Evolutionary conservation across 306 rosid species (phyloP).

Genomic region (Fragaria vesca): DNA sequence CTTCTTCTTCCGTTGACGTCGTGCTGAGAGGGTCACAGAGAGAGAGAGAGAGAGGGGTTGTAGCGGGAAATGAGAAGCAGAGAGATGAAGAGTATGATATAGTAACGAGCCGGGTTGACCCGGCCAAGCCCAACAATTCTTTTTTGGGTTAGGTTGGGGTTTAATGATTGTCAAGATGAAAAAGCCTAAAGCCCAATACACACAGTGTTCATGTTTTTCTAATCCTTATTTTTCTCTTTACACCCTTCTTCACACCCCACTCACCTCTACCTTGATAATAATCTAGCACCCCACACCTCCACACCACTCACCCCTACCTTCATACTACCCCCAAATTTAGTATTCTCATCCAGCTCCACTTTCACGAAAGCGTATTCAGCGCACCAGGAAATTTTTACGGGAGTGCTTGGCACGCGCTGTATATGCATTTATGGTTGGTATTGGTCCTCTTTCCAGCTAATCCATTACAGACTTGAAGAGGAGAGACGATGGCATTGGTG

Average conservation of each 20-base stretch:
- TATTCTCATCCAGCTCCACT: not conserved
- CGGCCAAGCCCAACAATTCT: not conserved
- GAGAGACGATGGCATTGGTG: too few species aligned
- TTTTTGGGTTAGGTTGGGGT: not conserved
- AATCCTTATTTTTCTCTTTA: not conserved
- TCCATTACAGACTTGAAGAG: too few species aligned
- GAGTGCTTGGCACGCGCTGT: too few species aligned
- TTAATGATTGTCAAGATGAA: not conserved
- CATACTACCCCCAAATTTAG: not conserved
- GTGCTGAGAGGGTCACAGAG: not conserved
- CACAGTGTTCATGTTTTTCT: not conserved
- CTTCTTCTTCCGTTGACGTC: not conserved
- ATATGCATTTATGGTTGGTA: too few species aligned
- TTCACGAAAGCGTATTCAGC: too few species aligned
- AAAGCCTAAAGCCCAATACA: not conserved
- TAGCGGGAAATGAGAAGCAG: constrained; percentile 4
- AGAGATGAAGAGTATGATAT: not conserved
- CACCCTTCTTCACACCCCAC: not conserved
- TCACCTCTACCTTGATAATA: not conserved
- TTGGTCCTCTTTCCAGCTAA: too few species aligned
- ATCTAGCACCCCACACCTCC: not conserved
- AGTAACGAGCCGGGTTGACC: not conserved
- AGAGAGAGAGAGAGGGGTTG: not conserved
- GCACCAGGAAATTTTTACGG: too few species aligned
- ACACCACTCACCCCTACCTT: not conserved